Evolutionary conservation across 306 rosid species (phyloP).

Genomic region (Sophora flavescens): DNA sequence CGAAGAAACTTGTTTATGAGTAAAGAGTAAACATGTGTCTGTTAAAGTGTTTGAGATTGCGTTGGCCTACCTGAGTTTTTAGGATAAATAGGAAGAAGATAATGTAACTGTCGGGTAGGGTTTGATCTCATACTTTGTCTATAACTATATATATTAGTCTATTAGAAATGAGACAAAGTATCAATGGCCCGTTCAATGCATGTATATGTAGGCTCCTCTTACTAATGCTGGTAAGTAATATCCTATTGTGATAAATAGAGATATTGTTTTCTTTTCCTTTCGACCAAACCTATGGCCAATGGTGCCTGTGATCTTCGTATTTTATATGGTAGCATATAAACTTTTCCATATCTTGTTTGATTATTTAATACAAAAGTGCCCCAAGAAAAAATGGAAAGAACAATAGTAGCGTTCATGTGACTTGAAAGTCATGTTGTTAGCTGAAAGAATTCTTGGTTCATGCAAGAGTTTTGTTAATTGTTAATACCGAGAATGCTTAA

Average conservation of each 20-base stretch:
- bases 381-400: slow-evolving; percentile 16
- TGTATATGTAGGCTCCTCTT: slow-evolving; percentile 32
- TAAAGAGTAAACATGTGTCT: background rate
- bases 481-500: background rate
- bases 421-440: slow-evolving; percentile 1
- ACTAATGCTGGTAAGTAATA: background rate
- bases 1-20: background rate
- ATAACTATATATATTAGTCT: slow-evolving; percentile 15
- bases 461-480: background rate
- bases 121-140: slow-evolving; percentile 44
- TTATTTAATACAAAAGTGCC: slow-evolving; percentile 11
- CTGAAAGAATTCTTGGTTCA: too few relatives aligned
- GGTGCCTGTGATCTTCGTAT: slow-evolving; percentile 32
- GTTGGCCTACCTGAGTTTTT: slow-evolving; percentile 34
- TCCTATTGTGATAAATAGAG: slow-evolving; percentile 43
- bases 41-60: slow-evolving; percentile 11
- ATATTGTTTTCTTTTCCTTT: slow-evolving; percentile 55
- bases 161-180: slow-evolving; percentile 35
- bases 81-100: slow-evolving; percentile 35
- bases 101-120: slow-evolving; percentile 50
- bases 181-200: slow-evolving; percentile 43
- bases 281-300: slow-evolving; percentile 47
- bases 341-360: slow-evolving; percentile 15
- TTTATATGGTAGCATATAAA: background rate
- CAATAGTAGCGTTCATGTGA: slow-evolving; percentile 6